phyloP scores from a whole-genome alignment of 371 early-diverging fungal genomes.

The Mucor saturninus region DNA sequence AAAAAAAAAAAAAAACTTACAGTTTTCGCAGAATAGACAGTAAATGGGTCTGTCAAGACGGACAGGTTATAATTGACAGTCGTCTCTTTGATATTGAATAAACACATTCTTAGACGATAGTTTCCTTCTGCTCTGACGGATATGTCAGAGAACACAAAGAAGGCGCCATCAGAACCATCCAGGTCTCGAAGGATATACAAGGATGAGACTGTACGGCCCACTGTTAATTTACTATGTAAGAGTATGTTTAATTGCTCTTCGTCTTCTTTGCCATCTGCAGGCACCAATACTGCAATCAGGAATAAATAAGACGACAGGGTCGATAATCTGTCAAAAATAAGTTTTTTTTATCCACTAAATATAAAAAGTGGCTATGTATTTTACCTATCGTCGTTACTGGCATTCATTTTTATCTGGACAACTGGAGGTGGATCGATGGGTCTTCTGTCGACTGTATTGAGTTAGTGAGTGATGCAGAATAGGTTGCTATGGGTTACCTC shows the following conservation, averaged over 20 bases:
- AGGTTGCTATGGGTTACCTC: constrained; percentile 30
- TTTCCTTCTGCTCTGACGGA: constrained; percentile 89
- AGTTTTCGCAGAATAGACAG: constrained; percentile 51
- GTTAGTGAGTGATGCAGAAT: background rate
- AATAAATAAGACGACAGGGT: constrained; percentile 36
- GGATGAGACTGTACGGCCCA: constrained; percentile 68
- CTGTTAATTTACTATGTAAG: constrained; percentile 35
- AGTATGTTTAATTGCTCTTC: constrained; percentile 21
- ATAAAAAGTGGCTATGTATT: background rate
- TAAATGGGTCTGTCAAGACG: constrained; percentile 47
- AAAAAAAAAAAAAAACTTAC: constrained; percentile 11
- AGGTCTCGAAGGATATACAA: constrained; percentile 64
- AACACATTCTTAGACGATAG: constrained; percentile 85
- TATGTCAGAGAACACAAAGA: constrained; percentile 95
- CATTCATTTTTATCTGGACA: constrained; percentile 38
- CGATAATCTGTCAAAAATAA: constrained; percentile 17
- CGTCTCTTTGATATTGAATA: constrained; percentile 82
- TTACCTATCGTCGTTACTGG: constrained; percentile 9
- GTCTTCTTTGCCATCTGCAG: constrained; percentile 15
- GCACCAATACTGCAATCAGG: constrained; percentile 42
- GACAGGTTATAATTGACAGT: constrained; percentile 33
- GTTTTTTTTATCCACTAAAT: background rate
- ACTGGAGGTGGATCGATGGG: constrained; percentile 57
- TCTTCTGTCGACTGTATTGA: constrained; percentile 43
- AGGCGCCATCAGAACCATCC: constrained; percentile 78